Percentiles rank a stretch among this genome's conserved stretches.
Conservation (phyloP, 2,329 filamentous ascomycete species). For the Aspergillus pseudonomiae region DNA sequence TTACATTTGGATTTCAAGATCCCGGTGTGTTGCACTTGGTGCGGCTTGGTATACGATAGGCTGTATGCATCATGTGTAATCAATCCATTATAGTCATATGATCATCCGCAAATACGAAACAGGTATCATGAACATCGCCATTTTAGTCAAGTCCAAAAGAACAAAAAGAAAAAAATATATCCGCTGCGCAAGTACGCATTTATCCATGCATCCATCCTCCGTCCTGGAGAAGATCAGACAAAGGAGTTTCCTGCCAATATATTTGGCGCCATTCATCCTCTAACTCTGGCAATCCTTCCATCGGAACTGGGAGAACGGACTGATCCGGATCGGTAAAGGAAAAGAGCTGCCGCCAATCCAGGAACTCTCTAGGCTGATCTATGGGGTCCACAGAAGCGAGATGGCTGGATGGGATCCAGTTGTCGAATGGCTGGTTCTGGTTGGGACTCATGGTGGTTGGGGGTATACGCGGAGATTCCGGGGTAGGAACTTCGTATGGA, state of each 20-base stretch:
- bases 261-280: constrained; percentile 51
- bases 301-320: constrained; percentile 38
- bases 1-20: background rate
- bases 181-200: background rate
- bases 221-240: constrained; percentile 46
- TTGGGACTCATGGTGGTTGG: constrained; percentile 28
- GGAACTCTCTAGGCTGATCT: constrained; percentile 38
- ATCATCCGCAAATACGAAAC: background rate
- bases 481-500: constrained; percentile 33
- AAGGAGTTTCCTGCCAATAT: constrained; percentile 47
- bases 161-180: background rate
- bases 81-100: background rate
- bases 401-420: constrained; percentile 35
- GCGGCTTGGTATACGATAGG: background rate
- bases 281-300: constrained; percentile 44
- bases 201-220: constrained; percentile 42
- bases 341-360: constrained; percentile 47
- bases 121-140: background rate
- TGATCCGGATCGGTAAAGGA: constrained; percentile 44
- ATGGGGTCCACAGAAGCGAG: constrained; percentile 34
- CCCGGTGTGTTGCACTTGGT: background rate
- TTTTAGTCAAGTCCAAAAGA: background rate
- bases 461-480: constrained; percentile 32
- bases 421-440: constrained; percentile 32
- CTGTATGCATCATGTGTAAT: background rate